Evolutionary conservation across 106 monocot genomes (phyloP).

Genomic region (Phalaenopsis aphrodite): DNA sequence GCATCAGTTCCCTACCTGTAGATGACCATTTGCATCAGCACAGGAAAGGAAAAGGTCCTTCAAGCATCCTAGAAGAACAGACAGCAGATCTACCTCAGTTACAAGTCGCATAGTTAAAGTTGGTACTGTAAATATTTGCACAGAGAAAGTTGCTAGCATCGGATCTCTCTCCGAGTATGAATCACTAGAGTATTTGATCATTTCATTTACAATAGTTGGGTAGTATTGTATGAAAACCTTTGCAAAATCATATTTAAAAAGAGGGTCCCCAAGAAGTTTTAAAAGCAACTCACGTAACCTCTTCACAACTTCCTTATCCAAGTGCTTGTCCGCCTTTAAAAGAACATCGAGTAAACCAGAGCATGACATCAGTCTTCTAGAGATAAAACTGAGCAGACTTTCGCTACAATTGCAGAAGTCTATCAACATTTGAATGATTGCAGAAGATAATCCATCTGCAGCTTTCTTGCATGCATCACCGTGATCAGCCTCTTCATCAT

Average conservation of each 20-base stretch:
- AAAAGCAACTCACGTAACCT: constrained; percentile 78
- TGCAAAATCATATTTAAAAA: constrained; percentile 85
- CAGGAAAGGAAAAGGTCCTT: constrained; percentile 16
- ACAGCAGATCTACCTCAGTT: constrained; percentile 22
- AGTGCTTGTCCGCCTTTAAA: constrained; percentile 51
- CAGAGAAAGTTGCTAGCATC: constrained; percentile 59
- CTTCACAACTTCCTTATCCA: constrained; percentile 52
- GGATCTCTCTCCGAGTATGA: constrained; percentile 32
- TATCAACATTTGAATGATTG: constrained; percentile 57
- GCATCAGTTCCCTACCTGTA: constrained; percentile 11
- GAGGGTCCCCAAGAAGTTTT: constrained; percentile 76
- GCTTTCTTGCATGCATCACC: constrained; percentile 7
- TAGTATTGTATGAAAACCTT: constrained; percentile 59
- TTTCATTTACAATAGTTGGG: constrained; percentile 35
- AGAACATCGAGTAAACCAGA: constrained; percentile 46
- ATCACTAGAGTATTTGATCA: constrained; percentile 33
- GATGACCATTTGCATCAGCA: constrained; percentile 19
- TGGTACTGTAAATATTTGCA: constrained; percentile 95
- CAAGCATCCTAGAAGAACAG: constrained; percentile 18
- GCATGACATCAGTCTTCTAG: constrained; percentile 34
- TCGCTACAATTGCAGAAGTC: constrained; percentile 71
- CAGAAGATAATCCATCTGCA: constrained; percentile 38
- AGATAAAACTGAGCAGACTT: constrained; percentile 62
- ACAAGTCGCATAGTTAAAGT: constrained; percentile 50
- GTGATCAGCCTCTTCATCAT: constrained; percentile 5